Evolutionary conservation across 352 stramenopile genomes (phyloP), one percentile per base, ranked within the genome.

Genomic region (Nothophytophthora sp.): DNA sequence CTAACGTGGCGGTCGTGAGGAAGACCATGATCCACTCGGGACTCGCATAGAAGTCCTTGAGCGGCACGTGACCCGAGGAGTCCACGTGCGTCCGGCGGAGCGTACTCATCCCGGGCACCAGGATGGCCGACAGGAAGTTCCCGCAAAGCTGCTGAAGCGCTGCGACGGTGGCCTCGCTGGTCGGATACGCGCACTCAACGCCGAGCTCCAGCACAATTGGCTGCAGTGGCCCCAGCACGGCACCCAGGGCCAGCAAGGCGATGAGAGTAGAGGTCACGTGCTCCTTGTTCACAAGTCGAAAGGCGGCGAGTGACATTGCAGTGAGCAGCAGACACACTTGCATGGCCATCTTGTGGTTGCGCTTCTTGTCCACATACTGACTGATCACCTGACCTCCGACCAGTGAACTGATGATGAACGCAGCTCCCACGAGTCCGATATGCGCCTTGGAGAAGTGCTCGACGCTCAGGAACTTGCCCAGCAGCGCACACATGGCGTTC

Each of bases 81-180:
- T 75, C 67, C 20, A 50, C 64, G 34, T 75, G 60, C 0, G 52
- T 74, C 3, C 70, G 57, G n/a, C 72, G 63, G 8, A 87, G 27
- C 2, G 70, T 46, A 46, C 73, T 83, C 12, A 91, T 42, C 0
- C 63, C 62, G 8, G 77, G 81, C 10, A 91, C 77, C 0, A 82
- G 15, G 27, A 86, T 66, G 6, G 77, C 81, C 23, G 78, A 90
- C 2, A 92, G 43, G 19, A 90, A 86, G 46, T 92, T 92, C 9
- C 81, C 81, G 52, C 76, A 90, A 37, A 92, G 76, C 32, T 92
- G 81, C 33, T 90, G 78, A 1, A 92, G 63, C 16, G 81, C 81
- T 16, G 81, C 81, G 35, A 92, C 81, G 0, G 81, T 90, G 5
- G 81, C 76, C 37, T 89, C 81, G 34, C 78, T 92, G 3, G 81